Percentiles rank a stretch among this genome's conserved stretches.
Conservation (phyloP, 495 filamentous ascomycete genomes). For the Tuber melanosporum region DNA sequence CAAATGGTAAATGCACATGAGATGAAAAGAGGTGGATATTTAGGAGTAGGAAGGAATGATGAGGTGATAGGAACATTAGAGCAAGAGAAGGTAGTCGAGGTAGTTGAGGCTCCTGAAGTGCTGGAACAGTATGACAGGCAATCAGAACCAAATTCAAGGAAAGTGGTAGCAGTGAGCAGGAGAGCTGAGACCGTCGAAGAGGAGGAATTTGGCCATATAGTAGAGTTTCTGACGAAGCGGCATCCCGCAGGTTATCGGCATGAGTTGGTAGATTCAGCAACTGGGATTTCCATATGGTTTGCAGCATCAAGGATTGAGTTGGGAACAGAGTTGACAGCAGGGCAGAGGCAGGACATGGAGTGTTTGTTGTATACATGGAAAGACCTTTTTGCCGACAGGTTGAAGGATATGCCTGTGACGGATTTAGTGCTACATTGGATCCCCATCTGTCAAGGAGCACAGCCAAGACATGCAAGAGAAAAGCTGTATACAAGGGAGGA, state of each 20-base stretch:
- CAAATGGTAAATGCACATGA: neutral
- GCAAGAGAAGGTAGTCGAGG: neutral
- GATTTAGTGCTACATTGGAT: constrained; percentile 6
- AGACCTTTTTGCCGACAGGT: neutral
- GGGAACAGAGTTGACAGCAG: fast-evolving
- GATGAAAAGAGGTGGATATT: too few relatives aligned
- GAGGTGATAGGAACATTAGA: too few relatives aligned
- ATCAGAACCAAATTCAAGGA: too few relatives aligned
- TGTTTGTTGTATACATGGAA: neutral
- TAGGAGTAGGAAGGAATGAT: neutral
- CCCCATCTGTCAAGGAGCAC: neutral
- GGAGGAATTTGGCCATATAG: neutral
- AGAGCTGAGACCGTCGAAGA: neutral
- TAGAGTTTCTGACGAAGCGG: neutral
- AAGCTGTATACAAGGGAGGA: constrained; percentile 8
- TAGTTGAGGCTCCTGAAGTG: neutral
- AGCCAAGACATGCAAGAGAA: neutral
- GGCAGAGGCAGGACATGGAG: neutral
- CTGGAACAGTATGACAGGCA: neutral
- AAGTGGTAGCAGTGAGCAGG: fast-evolving
- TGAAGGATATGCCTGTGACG: neutral
- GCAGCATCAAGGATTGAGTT: neutral
- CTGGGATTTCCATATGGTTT: neutral
- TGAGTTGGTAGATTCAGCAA: neutral
- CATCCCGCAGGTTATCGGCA: neutral